Base-by-base conservation (phyloP, 2,329 filamentous ascomycete genomes). In the Bertia moriformis region DNA sequence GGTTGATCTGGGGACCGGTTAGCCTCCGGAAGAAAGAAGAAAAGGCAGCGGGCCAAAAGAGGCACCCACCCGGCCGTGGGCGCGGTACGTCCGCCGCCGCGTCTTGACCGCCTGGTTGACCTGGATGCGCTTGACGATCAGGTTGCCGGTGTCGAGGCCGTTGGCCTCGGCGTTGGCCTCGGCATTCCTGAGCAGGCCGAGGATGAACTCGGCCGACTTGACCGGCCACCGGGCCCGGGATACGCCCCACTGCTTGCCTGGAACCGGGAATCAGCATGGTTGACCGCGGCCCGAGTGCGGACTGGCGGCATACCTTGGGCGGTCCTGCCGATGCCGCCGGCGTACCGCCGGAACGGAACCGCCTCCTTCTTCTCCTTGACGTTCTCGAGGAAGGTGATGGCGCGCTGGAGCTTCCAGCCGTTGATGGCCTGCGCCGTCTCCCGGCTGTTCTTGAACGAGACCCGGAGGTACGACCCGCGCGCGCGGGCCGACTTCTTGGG, bases 31-130 rank as follows among this genome's bases (percentile, higher is more conserved):
- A 39, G 40, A 18, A 17, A 7, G 20, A n/a, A n/a, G n/a, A n/a
- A n/a, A 19, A 41, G 15, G 38, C 19, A 33, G 40, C 27, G 38
- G 18, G 30, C 43, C 17, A 39, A 41, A 42, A 55, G 22, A 37
- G 15, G n/a, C 48, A 86, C 88, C 59, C 93, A 95, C 89, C 75
- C 91, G 87, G 80, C 91, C 91, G 78, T 98, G 91, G 50, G 93
- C 93, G 80, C 91, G 88, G 84, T 98, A 98, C 63, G 91, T 98
- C 68, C 91, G 83, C 72, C 91, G 80, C 65, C 91, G 82, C 78
- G 96, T 89, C 83, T 98, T 96, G 60, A 93, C 93, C 55, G 91
- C 93, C 78, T 98, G 91, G 85, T 98, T 98, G 78, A 98, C 91
- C 76, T 98, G 91, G 72, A 98, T 98, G 83, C 95, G 93, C 85